Base-by-base conservation (phyloP, 176 grass and related monocot species). In the Typha latifolia region DNA sequence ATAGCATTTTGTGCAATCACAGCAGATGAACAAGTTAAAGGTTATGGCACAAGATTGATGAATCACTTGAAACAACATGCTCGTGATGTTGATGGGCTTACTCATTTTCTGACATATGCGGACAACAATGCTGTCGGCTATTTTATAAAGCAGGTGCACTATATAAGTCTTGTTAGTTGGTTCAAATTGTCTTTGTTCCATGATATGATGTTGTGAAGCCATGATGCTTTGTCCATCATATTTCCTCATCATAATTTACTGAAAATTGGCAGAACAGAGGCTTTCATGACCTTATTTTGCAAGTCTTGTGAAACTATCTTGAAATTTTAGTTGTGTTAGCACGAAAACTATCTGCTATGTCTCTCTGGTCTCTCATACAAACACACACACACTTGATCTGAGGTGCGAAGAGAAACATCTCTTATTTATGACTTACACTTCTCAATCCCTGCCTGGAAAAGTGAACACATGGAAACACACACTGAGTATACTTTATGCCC, bases 111-210 rank as follows among this genome's bases (percentile, higher is more conserved):
- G 86, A 99, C 94, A 22, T 99, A 99, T 69, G 94, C 94, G 16
- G 94, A 99, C 78, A 99, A 99, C 63, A 99, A 99, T 86, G 94
- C 94, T 68, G 94, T 99, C 59, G 89, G 89, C 20, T 99, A 99
- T 80, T 99, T 99, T 82, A 78, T 93, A 69, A 99, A 99, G 65
- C 94, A 99, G 94, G 94, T 93, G 43, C 43, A 32, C 31, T 71
- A 50, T 75, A 34, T 71, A 19, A 32, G 61, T 43, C 37, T 18
- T 29, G 27, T 29, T 29, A 29, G 27, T 29, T 29, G 14, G 18
- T n/a, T 56, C 51, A 56, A 19, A 19, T 2, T 51, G 48, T 14
- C 2, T 69, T 69, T 69, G 66, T 9, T 69, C 13, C 47, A 11
- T 18, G 4, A 27, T 4, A 15, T 15, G 12, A n/a, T 14, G 26